Percentiles rank a stretch among this genome's conserved stretches.
Evolutionary conservation across 2,329 filamentous ascomycete genomes (phyloP).

Genomic region (Ophiosphaerella korrae): DNA sequence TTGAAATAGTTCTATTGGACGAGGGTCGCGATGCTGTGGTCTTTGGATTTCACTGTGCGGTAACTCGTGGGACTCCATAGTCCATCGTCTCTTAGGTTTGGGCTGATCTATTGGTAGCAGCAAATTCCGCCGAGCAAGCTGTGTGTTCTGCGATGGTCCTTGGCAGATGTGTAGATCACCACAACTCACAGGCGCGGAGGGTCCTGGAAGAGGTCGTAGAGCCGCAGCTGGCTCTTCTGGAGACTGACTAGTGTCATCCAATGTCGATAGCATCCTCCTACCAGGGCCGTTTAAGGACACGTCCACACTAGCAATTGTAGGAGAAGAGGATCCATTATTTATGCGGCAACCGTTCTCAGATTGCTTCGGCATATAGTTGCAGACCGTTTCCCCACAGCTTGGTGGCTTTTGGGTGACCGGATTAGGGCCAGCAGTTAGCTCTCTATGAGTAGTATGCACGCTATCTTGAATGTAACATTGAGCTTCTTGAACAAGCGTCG

Average conservation of each 20-base stretch:
- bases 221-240: no score
- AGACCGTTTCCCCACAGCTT: no score
- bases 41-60: conserved; percentile 32
- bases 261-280: conserved; percentile 72
- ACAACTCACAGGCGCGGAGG: no score
- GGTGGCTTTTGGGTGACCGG: no score
- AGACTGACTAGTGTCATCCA: no score
- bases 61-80: conserved; percentile 29
- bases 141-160: conserved; percentile 42
- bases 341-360: conserved; percentile 27
- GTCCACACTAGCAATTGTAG: conserved; percentile 24
- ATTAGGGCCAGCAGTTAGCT: no score
- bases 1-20: conserved; percentile 21
- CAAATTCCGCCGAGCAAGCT: conserved; percentile 22
- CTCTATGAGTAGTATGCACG: no score
- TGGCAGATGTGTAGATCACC: conserved; percentile 61
- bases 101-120: conserved; percentile 36
- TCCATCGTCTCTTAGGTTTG: conserved; percentile 33
- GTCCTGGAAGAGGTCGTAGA: no score
- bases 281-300: conserved; percentile 48
- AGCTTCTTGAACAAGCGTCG: no score
- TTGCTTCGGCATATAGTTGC: no score
- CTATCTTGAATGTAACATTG: no score
- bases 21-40: conserved; percentile 32
- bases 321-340: conserved; percentile 24